Base-by-base conservation (phyloP, 1,284 basidiomycete genomes). In the Leucoagaricus sp. region DNA sequence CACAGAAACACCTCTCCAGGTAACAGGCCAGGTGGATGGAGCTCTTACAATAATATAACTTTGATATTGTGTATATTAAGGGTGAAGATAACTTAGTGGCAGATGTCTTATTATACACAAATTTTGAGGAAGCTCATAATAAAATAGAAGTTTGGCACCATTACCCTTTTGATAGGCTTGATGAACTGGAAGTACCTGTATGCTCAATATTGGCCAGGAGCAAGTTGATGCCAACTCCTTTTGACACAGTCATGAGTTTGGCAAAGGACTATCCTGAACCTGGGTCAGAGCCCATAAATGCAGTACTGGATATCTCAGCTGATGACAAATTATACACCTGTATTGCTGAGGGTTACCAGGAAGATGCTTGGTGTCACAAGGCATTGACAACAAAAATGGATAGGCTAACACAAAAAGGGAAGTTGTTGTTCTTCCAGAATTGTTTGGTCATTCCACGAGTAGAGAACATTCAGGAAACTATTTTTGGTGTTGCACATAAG, bases 1-100 rank as follows among this genome's bases (percentile, higher is more conserved):
- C 59, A 0, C 75, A 81, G 48, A 48, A 60, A 2, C 65, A 75
- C 12, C 62, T 80, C 0, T 75, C 72, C 0, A 45, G 61, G 0
- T 49, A 67, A 0, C 77, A 79, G 55, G 63, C 64, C 0, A 61
- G 67, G 0, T 80, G 77, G 76, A 62, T 68, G 55, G 72, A 78
- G 41, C 25, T 42, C 19, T 42, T 40, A n/a, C n/a, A n/a, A n/a
- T n/a, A n/a, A n/a, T n/a, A n/a, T n/a, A n/a, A n/a, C n/a, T n/a
- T n/a, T n/a, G n/a, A n/a, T n/a, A n/a, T n/a, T n/a, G n/a, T n/a
- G n/a, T n/a, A n/a, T n/a, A n/a, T n/a, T n/a, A n/a, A n/a, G n/a
- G n/a, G n/a, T n/a, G n/a, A n/a, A n/a, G n/a, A n/a, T n/a, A n/a
- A n/a, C n/a, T n/a, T n/a, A n/a, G n/a, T n/a, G n/a, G n/a, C n/a